Conservation (phyloP, 2,329 filamentous ascomycete species). For the Paracoccidioides brasiliensis region DNA sequence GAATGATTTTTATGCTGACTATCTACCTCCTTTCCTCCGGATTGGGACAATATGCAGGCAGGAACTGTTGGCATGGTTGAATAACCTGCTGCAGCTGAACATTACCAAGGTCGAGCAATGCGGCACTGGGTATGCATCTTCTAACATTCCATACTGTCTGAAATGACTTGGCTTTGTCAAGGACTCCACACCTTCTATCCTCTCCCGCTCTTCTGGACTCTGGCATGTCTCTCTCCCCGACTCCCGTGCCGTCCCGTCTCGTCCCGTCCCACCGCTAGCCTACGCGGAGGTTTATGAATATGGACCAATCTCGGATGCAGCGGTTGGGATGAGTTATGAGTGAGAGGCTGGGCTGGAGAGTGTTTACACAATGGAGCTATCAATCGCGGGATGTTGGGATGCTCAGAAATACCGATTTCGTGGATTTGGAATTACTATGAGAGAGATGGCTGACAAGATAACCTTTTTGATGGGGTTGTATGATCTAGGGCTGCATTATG, state of each 20-base stretch:
- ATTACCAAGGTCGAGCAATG: slow-evolving; percentile 98
- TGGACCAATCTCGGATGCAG: background rate
- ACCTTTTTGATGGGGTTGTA: slow-evolving; percentile 1
- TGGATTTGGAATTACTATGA: background rate
- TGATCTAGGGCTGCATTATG: slow-evolving; percentile 70
- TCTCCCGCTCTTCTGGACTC: too few species aligned
- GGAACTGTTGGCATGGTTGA: slow-evolving; percentile 91
- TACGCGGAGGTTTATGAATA: background rate
- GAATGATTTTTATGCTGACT: background rate
- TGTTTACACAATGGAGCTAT: background rate
- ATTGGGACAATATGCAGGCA: slow-evolving; percentile 48
- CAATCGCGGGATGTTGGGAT: background rate
- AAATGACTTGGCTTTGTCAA: too few species aligned
- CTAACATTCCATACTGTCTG: too few species aligned
- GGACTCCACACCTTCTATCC: too few species aligned
- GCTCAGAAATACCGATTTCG: background rate
- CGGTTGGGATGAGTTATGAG: background rate
- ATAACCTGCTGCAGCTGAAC: slow-evolving; percentile 95
- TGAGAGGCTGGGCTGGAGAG: background rate
- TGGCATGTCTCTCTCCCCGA: too few species aligned
- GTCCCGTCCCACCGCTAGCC: background rate
- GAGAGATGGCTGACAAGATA: background rate
- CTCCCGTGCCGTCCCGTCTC: background rate
- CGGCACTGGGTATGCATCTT: slow-evolving; percentile 67
- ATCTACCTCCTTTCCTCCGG: slow-evolving; percentile 11